Percentiles rank a stretch among this genome's conserved stretches.
phyloP scores from a whole-genome alignment of 164 flowering plant genomes.

The Piper betle region DNA sequence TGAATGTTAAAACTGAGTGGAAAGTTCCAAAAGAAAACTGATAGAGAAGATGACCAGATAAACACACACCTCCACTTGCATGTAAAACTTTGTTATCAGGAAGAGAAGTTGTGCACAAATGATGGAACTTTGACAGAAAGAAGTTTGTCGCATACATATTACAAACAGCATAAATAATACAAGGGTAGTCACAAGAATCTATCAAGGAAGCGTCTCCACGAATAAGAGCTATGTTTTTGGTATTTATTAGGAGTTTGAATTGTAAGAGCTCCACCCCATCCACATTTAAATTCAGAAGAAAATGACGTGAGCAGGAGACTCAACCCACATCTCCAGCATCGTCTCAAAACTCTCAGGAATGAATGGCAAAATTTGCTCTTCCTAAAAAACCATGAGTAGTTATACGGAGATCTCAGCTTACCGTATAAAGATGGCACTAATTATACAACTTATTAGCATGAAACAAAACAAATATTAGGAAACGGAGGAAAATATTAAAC shows the following conservation, averaged over 20 bases:
- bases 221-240: conserved; percentile 20
- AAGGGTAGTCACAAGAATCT: conserved; percentile 52
- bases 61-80: conserved; percentile 90
- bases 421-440: not conserved
- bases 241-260: conserved; percentile 27
- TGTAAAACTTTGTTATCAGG: not conserved
- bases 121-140: not conserved
- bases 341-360: conserved; percentile 36
- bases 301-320: conserved; percentile 58
- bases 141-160: conserved; percentile 33
- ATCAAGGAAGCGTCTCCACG: conserved; percentile 70
- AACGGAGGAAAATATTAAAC: too few species aligned
- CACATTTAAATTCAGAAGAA: conserved; percentile 71
- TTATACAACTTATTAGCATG: not conserved
- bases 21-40: conserved; percentile 38
- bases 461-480: too few species aligned
- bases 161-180: conserved; percentile 57
- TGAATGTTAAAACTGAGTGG: conserved; percentile 30
- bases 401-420: not conserved
- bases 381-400: conserved; percentile 20
- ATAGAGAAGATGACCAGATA: conserved; percentile 66
- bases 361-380: conserved; percentile 23
- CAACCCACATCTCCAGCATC: conserved; percentile 94
- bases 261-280: conserved; percentile 99
- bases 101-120: not conserved